phyloP scores from a whole-genome alignment of 768 basidiomycete genomes.

The Hemileccinum rubropunctum region DNA sequence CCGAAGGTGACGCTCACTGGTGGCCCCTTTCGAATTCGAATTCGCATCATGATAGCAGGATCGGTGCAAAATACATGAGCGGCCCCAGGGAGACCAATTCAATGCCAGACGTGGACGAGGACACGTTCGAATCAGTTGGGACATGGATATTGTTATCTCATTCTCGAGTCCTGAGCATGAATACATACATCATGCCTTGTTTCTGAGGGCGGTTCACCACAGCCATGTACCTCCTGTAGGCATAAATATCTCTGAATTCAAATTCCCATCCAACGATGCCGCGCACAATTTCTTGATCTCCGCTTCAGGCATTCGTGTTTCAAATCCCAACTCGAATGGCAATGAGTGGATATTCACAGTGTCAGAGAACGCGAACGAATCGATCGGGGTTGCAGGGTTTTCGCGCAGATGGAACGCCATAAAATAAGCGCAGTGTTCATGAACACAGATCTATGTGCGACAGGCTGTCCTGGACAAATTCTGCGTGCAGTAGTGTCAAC shows the following conservation, averaged over 20 bases:
- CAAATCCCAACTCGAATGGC: conserved; percentile 12
- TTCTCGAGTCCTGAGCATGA: too few relatives aligned
- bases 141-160: too few relatives aligned
- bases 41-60: too few relatives aligned
- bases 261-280: background rate
- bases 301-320: conserved; percentile 1
- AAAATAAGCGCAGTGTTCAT: conserved; percentile 59
- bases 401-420: conserved; percentile 55
- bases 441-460: conserved; percentile 47
- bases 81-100: too few relatives aligned
- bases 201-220: too few relatives aligned
- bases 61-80: too few relatives aligned
- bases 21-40: too few relatives aligned
- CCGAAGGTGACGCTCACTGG: too few relatives aligned
- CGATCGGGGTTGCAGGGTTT: conserved; percentile 51
- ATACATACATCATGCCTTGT: too few relatives aligned
- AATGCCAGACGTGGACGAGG: too few relatives aligned
- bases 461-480: conserved; percentile 35
- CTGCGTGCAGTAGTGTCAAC: background rate
- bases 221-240: too few relatives aligned
- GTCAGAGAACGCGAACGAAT: conserved; percentile 55
- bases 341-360: conserved; percentile 5
- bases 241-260: background rate
- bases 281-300: conserved; percentile 8
- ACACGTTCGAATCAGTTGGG: too few relatives aligned